Base-by-base conservation (phyloP, 257 asterid species). In the Capsicum chinense region DNA sequence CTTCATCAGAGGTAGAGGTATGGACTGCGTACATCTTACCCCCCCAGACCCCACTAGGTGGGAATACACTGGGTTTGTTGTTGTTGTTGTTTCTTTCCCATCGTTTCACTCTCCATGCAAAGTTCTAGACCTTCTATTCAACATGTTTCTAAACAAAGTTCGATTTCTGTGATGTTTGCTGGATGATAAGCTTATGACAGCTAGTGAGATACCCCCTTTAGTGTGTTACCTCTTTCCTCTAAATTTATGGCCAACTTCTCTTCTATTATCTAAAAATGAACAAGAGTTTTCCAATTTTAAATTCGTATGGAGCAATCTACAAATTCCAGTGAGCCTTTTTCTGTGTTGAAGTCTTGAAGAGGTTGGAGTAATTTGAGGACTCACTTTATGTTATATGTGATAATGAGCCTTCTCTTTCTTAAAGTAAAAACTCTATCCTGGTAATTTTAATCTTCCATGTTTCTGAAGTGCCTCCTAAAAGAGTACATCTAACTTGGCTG, bases 131-230 rank as follows among this genome's bases (percentile, higher is more conserved):
- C 48, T 26, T 76, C 17, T 76, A 54, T 76, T 76, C 63, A 54
- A 33, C 64, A 52, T 54, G 33, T 57, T 76, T 76, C 21, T 52
- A 26, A 14, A 54, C 48, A 14, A 14, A 76, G 26, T 76, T 54
- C n/a, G 63, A 26, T 52, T 54, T 76, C 48, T 76, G 48, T 76
- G 81, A 76, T 76, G 63, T 76, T 58, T 42, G 4, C 42, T 52
- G 26, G 81, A 54, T 78, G 81, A 78, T 78, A 14, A 78, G 81
- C 81, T 78, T 21, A 54, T 76, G 81, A 78, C 64, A 78, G 50
- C 50, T 26, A 54, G 64, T 78, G 64, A 54, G 26, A 78, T 78
- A 63, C 6, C 26, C 47, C 81, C 11, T 76, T 76, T 76, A 76
- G 21, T 76, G 26, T 76, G 48, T 54, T 76, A 26, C 50, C 42